Evolutionary conservation across 2,329 filamentous ascomycete genomes (phyloP), one percentile per base, ranked within the genome.

Genomic region (Fusarium sp.): DNA sequence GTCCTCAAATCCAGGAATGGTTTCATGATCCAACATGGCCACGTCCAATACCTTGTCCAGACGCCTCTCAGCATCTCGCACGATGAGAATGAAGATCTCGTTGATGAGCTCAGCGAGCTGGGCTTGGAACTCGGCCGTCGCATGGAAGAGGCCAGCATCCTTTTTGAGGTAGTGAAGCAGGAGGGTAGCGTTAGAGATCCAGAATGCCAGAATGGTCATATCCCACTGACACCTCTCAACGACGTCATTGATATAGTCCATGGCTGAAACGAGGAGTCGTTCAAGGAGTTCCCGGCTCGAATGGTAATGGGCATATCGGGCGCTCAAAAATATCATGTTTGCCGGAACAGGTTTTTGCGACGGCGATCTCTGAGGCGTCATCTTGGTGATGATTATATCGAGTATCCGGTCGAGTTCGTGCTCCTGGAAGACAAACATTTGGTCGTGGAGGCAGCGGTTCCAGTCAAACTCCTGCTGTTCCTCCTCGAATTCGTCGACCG

Each of bases 391-490:
- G 81, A 98, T 92, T 65, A 98, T 97, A 81, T 98, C 94, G 76
- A 99, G 89, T 79, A 99, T 98, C 68, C 93, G 92, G 68, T 96
- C 93, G 61, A 99, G 89, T 80, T 99, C 96, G 81, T 91, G 93
- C 77, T 98, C 96, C 82, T 99, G 97, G 82, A 99, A 99, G 41
- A 99, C 97, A 81, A 99, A 99, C 97, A 99, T 99, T 82, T 99
- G 97, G 81, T 99, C 97, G 81, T 98, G 95, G 58, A 98, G 87
- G 83, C 97, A 99, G 77, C 94, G 90, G 73, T 93, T 93, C 97
- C 97, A 99, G 70, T 98, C 93, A 79, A 99, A 99, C 74, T 98
- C 97, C 79, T 97, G 95, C 66, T 92, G 91, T 67, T 98, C 95
- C 78, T 97, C 95, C 76, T 95, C 93, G 23, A 95, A 89, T 64